phyloP scores from a whole-genome alignment of 106 monocot species.

The Dendrobium nobile region DNA sequence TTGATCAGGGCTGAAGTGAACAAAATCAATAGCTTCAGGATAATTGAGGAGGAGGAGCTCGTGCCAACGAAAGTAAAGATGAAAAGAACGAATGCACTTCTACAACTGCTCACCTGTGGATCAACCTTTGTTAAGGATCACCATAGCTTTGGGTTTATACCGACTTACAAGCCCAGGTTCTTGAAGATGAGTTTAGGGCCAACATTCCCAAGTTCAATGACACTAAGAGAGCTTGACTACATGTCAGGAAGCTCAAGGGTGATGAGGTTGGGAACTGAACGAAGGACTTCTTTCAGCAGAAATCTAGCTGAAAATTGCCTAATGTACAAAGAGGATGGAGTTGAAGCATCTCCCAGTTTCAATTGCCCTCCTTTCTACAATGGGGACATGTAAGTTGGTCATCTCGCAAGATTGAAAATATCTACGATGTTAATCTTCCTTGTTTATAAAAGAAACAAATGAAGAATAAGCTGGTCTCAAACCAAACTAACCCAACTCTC shows the following conservation, averaged over 20 bases:
- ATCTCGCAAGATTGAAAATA: background rate
- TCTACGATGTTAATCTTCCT: background rate
- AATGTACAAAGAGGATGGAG: slow-evolving; percentile 24
- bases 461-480: background rate
- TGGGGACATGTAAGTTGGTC: slow-evolving; percentile 45
- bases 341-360: slow-evolving; percentile 27
- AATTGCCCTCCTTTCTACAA: slow-evolving; percentile 67
- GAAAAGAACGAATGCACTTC: slow-evolving; percentile 38
- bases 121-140: slow-evolving; percentile 63
- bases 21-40: slow-evolving; percentile 33
- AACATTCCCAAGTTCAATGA: slow-evolving; percentile 23
- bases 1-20: slow-evolving; percentile 41
- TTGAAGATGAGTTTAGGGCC: slow-evolving; percentile 39
- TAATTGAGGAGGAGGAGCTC: slow-evolving; percentile 39
- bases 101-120: slow-evolving; percentile 69
- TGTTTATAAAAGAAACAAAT: background rate
- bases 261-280: slow-evolving; percentile 36
- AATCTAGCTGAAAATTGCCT: slow-evolving; percentile 52
- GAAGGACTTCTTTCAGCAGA: slow-evolving; percentile 65
- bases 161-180: slow-evolving; percentile 42
- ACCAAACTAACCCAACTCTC: background rate
- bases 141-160: slow-evolving; percentile 34
- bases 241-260: slow-evolving; percentile 36
- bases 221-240: slow-evolving; percentile 28
- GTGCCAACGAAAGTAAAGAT: slow-evolving; percentile 25